Conservation (phyloP, 2,329 filamentous ascomycete genomes). For the Ambrosiella beaveri region DNA sequence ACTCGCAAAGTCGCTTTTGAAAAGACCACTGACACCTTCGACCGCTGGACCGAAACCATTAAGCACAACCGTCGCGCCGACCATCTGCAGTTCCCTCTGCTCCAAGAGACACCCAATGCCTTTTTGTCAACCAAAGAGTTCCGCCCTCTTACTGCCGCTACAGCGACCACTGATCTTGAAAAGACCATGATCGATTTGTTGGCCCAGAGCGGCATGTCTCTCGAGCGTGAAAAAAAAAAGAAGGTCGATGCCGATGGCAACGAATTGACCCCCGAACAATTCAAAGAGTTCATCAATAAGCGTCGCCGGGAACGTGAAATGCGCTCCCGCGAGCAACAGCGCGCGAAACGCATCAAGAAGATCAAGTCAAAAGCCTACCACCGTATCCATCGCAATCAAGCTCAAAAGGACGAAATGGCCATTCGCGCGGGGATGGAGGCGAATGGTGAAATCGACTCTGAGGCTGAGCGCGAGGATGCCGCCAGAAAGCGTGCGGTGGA, state of each 20-base stretch:
- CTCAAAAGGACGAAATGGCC: slow-evolving; percentile 36
- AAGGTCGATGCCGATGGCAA: slow-evolving; percentile 27
- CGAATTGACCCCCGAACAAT: slow-evolving; percentile 49
- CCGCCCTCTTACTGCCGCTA: slow-evolving; percentile 43
- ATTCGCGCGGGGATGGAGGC: slow-evolving; percentile 35
- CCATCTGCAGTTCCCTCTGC: slow-evolving; percentile 72
- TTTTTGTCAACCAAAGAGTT: slow-evolving; percentile 46
- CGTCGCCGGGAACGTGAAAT: slow-evolving; percentile 68
- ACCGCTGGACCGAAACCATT: slow-evolving; percentile 87
- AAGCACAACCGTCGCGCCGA: slow-evolving; percentile 86
- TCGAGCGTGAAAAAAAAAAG: slow-evolving; percentile 30
- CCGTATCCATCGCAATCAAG: slow-evolving; percentile 69
- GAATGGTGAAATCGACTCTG: slow-evolving; percentile 44
- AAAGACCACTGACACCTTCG: slow-evolving; percentile 79
- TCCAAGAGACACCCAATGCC: slow-evolving; percentile 47
- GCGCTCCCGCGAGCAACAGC: slow-evolving; percentile 73
- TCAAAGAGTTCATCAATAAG: slow-evolving; percentile 55
- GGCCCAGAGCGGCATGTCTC: slow-evolving; percentile 65
- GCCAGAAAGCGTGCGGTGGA: slow-evolving; percentile 68
- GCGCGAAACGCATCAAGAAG: slow-evolving; percentile 88
- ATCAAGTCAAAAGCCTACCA: slow-evolving; percentile 97
- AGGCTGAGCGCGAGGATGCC: slow-evolving; percentile 43
- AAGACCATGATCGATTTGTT: slow-evolving; percentile 74
- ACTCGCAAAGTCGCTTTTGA: slow-evolving; percentile 71
- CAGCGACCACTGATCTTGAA: slow-evolving; percentile 65